Percentiles rank a stretch among this genome's conserved stretches.
These are phyloP conservation scores for Gymnopilus junonius DNA, from an alignment of 768 basidiomycete species.

Conservation along the genomic window DNA sequence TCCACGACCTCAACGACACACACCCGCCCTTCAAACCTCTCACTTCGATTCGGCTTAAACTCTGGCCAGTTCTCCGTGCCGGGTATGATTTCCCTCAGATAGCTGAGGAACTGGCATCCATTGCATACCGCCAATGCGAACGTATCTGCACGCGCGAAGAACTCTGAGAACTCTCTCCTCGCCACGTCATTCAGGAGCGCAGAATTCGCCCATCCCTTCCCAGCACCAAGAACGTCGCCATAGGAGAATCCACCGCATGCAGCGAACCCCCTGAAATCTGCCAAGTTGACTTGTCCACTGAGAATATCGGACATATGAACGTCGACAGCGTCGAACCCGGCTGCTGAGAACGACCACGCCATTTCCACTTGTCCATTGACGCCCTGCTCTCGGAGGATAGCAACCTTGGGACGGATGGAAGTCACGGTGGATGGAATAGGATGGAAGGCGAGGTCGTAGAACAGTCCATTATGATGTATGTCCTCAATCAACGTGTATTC, in stretches of 20 bases:
- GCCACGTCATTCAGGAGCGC: conserved; percentile 81
- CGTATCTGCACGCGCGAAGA: conserved; percentile 82
- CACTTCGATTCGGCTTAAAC: conserved; percentile 88
- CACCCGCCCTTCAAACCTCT: conserved; percentile 89
- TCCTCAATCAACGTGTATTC: conserved; percentile 82
- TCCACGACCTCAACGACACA: conserved; percentile 79
- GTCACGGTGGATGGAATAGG: conserved; percentile 40
- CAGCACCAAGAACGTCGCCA: conserved; percentile 96
- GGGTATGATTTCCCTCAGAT: conserved; percentile 86
- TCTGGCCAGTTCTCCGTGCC: conserved; percentile 88
- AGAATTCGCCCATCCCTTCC: conserved; percentile 98
- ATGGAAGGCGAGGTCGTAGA: conserved; percentile 74
- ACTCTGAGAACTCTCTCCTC: conserved; percentile 74
- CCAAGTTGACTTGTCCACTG: conserved; percentile 62
- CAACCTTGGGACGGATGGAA: conserved; percentile 78
- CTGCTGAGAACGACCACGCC: conserved; percentile 95
- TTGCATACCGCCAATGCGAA: conserved; percentile 97
- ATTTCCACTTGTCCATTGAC: conserved; percentile 98
- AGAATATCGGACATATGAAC: conserved; percentile 99
- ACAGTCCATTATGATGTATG: conserved; percentile 60
- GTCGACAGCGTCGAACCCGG: conserved; percentile 94
- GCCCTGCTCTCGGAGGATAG: conserved; percentile 96
- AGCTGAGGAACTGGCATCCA: conserved; percentile 96
- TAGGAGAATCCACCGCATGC: conserved; percentile 99
- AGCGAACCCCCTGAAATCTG: conserved; percentile 82